Evolutionary conservation across 2,329 filamentous ascomycete genomes (phyloP), one percentile per base, ranked within the genome.

Genomic region (Epichloe coenophiala): DNA sequence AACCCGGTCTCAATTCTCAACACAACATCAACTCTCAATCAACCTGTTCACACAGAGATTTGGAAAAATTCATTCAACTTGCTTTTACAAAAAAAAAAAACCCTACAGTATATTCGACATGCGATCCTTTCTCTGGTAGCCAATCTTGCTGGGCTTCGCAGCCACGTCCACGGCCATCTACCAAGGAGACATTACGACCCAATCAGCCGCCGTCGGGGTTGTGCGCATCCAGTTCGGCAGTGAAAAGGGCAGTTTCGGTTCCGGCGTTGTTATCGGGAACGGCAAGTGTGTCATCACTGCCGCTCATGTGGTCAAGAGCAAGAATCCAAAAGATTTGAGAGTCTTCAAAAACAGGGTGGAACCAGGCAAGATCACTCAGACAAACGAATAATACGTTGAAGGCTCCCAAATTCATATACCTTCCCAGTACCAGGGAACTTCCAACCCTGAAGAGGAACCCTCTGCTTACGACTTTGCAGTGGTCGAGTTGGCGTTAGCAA

Each of bases 301-400:
- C 36, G 36, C 36, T 13, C 36, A 38, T 38, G 36, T 38, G 36
- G 36, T 38, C 13, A 4, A 5, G 3, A 5, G 12, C n/a, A 3
- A 1, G 11, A 2, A 2, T 0, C 3, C 13, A 38, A 0, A 3
- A 6, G 0, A n/a, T 38, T 38, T 38, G 3, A 38, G 3, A 38
- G 13, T 38, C 13, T 38, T 5, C 36, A n/a, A 6, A n/a, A 38
- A 38, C 13, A 5, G 2, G 1, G 2, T 3, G 13, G 3, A n/a
- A 38, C 2, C 1, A n/a, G 3, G 1, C 36, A 13, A n/a, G 3
- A 38, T 38, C 12, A 2, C 0, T 38, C 12, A 2, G 13, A 38
- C 36, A n/a, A 1, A 7, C 1, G 0, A 1, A 6, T 38, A 0
- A 6, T 38, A 0, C 3, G 36, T 38, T 38, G 0, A 0, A 13